Percentiles rank a stretch among this genome's conserved stretches.
Conservation (phyloP, 164 flowering plant genomes). For the Aristolochia contorta region DNA sequence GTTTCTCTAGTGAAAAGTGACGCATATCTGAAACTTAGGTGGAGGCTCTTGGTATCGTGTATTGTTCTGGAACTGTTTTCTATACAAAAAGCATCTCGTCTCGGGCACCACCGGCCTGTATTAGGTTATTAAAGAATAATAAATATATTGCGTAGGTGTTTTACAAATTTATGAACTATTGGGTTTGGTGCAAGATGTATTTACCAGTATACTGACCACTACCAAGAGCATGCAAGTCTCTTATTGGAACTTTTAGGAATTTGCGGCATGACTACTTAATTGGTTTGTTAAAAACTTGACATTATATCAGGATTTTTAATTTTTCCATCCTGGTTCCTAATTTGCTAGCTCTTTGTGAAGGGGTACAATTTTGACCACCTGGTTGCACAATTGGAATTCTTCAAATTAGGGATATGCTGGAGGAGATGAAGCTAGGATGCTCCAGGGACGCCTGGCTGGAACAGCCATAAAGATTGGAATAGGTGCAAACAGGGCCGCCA, state of each 20-base stretch:
- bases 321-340: neutral
- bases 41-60: too few species aligned
- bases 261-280: neutral
- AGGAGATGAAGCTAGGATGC: constrained; percentile 92
- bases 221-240: neutral
- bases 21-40: too few species aligned
- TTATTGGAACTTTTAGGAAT: neutral
- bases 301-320: neutral
- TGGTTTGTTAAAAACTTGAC: neutral
- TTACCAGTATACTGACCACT: neutral
- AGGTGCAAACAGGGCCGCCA: constrained; percentile 56
- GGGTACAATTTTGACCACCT: neutral
- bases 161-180: neutral
- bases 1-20: too few species aligned
- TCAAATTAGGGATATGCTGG: constrained; percentile 81
- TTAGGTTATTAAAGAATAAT: neutral
- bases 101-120: too few species aligned
- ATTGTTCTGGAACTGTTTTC: too few species aligned
- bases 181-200: neutral
- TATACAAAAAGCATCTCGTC: too few species aligned
- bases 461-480: constrained; percentile 61
- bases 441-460: constrained; percentile 47
- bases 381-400: neutral
- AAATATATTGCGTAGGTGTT: neutral
- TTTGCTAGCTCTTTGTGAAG: neutral